A percentile compares a stretch with the other conserved stretches of the same genome.
phyloP scores from a whole-genome alignment of 2,329 filamentous ascomycete species.

The Calonectria crousiana region DNA sequence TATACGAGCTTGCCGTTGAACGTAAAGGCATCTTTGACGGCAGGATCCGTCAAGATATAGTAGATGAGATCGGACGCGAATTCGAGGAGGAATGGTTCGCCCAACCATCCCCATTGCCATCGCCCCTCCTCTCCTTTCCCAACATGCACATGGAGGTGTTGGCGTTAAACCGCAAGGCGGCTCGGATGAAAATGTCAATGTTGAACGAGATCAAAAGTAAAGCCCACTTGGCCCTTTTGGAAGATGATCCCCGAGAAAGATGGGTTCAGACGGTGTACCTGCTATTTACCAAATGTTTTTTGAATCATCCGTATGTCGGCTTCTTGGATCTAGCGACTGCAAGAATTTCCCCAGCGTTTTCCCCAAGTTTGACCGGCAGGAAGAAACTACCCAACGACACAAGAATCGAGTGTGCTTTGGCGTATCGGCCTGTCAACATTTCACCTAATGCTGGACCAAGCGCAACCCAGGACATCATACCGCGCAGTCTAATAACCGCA shows the following conservation, averaged over 20 bases:
- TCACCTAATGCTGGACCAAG: too few relatives aligned
- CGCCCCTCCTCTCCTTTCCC: too few relatives aligned
- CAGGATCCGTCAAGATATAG: neutral
- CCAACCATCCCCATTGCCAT: neutral
- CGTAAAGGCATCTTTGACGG: neutral
- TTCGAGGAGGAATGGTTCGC: neutral
- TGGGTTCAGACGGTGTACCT: neutral
- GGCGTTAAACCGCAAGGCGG: accelerated
- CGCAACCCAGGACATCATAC: neutral
- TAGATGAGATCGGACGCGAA: neutral
- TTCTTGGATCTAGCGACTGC: neutral
- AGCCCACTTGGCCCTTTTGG: neutral
- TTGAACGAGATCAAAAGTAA: neutral
- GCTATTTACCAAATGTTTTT: accelerated
- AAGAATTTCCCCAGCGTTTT: neutral
- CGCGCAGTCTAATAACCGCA: neutral
- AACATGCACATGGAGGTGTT: too few relatives aligned
- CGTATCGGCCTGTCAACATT: accelerated
- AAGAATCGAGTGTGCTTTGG: neutral
- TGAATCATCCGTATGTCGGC: neutral
- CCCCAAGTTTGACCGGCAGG: neutral
- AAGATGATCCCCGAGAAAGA: neutral
- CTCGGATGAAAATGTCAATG: neutral
- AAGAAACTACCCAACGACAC: neutral
- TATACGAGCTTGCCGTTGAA: neutral